These are phyloP conservation scores for Pseudogymnoascus sp. DNA, from an alignment of 2,329 filamentous ascomycete genomes.

Conservation along the genomic window DNA sequence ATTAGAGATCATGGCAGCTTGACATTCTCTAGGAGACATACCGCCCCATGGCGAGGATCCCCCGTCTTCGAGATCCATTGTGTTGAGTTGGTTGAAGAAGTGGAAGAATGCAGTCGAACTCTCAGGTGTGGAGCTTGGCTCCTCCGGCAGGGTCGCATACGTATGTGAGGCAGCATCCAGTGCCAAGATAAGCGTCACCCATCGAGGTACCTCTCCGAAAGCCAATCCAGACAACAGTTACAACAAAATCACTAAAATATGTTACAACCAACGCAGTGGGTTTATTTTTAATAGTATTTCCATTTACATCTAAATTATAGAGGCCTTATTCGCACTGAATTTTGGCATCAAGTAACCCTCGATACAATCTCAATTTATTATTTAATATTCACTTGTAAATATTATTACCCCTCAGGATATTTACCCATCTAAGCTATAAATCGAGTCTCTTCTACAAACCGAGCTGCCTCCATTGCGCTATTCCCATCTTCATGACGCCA, in stretches of 20 bases:
- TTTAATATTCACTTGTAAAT: not conserved
- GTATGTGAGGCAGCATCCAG: conserved; percentile 2
- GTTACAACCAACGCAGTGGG: not conserved
- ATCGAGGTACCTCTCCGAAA: not conserved
- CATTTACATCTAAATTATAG: not conserved
- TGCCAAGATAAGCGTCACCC: conserved; percentile 8
- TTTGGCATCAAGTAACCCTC: no score
- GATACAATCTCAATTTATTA: not conserved
- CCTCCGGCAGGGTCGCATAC: not conserved
- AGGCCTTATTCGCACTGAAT: not conserved
- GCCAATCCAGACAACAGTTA: not conserved
- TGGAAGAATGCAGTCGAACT: not conserved
- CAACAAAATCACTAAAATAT: not conserved
- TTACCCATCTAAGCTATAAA: not conserved
- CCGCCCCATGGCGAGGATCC: conserved; percentile 39
- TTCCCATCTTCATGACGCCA: not conserved
- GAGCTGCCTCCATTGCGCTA: not conserved
- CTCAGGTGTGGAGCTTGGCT: conserved; percentile 7
- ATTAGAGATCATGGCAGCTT: conserved; percentile 13
- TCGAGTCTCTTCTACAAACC: not conserved
- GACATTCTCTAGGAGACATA: conserved; percentile 21
- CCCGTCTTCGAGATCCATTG: conserved; percentile 37
- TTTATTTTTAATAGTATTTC: not conserved
- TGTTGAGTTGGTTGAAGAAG: conserved; percentile 13
- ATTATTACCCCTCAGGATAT: not conserved